Conservation (phyloP, 2,329 filamentous ascomycete species). For the Incumbomyces lentus region DNA sequence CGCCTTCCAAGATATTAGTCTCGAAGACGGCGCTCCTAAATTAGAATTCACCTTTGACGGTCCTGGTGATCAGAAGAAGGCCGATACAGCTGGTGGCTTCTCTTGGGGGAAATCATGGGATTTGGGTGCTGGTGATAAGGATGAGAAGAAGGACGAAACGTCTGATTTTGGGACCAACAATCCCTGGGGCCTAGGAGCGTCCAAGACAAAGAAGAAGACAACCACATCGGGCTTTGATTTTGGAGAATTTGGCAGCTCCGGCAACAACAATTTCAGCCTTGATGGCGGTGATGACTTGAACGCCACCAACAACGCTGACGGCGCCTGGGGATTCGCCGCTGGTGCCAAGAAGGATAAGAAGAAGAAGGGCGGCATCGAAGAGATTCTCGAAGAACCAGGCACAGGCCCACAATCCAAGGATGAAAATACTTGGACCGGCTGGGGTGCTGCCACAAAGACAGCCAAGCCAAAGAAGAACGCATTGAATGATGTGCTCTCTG, state of each 20-base stretch:
- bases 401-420: slow-evolving; percentile 19
- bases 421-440: slow-evolving; percentile 26
- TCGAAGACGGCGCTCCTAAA: slow-evolving; percentile 51
- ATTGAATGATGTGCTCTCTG: slow-evolving; percentile 13
- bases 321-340: slow-evolving; percentile 29
- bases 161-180: slow-evolving; percentile 24
- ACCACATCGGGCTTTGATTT: slow-evolving; percentile 33
- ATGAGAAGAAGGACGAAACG: slow-evolving; percentile 20
- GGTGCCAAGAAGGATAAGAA: slow-evolving; percentile 38
- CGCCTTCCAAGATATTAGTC: slow-evolving; percentile 59
- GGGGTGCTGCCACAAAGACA: slow-evolving; percentile 22
- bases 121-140: slow-evolving; percentile 30
- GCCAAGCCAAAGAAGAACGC: slow-evolving; percentile 25
- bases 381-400: slow-evolving; percentile 27
- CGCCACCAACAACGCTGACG: slow-evolving; percentile 29
- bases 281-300: slow-evolving; percentile 35
- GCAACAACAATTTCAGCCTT: slow-evolving; percentile 29
- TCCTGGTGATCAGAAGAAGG: slow-evolving; percentile 30
- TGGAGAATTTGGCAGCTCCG: slow-evolving; percentile 29
- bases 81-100: slow-evolving; percentile 38
- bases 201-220: slow-evolving; percentile 30
- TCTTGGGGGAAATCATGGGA: slow-evolving; percentile 53
- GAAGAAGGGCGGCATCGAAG: slow-evolving; percentile 30
- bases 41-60: slow-evolving; percentile 47
- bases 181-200: slow-evolving; percentile 30